Base-by-base conservation (phyloP, 257 asterid genomes). In the Plantago major region DNA sequence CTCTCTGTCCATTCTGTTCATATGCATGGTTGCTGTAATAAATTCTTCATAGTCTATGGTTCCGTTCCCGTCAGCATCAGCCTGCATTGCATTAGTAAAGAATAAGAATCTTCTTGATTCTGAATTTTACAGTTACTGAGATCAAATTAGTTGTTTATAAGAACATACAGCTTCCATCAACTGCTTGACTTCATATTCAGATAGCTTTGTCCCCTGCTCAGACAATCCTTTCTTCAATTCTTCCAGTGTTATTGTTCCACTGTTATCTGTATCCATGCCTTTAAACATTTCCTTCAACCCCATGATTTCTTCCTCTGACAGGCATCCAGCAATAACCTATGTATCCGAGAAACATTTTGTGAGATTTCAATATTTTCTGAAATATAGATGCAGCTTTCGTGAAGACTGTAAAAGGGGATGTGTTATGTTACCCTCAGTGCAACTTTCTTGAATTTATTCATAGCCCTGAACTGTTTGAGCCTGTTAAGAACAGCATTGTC, bases 391-490 rank as follows among this genome's bases (percentile, higher is more conserved):
- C 40, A 33, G 3, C 3, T 33, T 33, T 3, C 3, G 40, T 33
- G 40, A 33, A 33, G 6, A 33, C 3, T 33, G 8, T 33, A 33
- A 33, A 33, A 7, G 40, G 40, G 40, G 40, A 33, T 33, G 26
- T 22, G 26, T 2, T 22, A 22, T 22, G 10, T 52, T 71, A 82
- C 89, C 84, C 86, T 64, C 47, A 83, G 81, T 2, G 89, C 87
- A 22, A 81, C 87, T 74, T 83, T 83, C 52, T 83, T 83, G 85
- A 81, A 81, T 74, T 83, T 78, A 68, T 83, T 83, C 89, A 80
- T 75, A 46, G 86, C 89, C 67, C 65, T 71, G 71, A 80, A 80
- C 46, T 83, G 85, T 47, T 83, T 83, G 74, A 83, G 81, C 69
- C 85, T 78, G 50, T 57, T 66, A 46, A 78, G 68, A 58, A 83